Base-by-base conservation (phyloP, 495 filamentous ascomycete genomes). In the Penicillium subrubescens region DNA sequence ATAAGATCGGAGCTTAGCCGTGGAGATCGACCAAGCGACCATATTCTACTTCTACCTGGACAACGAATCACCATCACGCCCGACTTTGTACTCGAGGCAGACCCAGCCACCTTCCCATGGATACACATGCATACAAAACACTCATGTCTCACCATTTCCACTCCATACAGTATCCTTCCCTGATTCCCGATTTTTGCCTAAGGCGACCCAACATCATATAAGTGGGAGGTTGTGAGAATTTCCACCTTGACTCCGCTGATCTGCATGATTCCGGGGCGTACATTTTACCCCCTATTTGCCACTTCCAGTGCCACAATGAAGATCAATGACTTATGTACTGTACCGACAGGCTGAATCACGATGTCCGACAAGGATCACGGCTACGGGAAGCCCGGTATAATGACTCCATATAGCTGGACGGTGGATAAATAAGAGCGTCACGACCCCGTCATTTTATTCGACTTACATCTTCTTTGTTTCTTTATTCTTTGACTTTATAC, bases 401-500 rank as follows among this genome's bases (percentile, higher is more conserved):
- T 2, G 11, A 23, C 44, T 48, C 10, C 12, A 48, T 21, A 12
- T 23, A 7, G 43, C 43, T 23, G 43, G 43, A 14, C 17, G 43
- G 43, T 14, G 23, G 48, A 31, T 31, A 52, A 53, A 60, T 60
- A 52, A 41, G 23, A 12, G 59, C 33, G 59, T 60, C 59, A 60
- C 33, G 31, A 14, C 21, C 46, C 48, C 31, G 59, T 53, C 57
- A 59, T 44, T 35, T 48, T 15, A 5, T 10, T 12, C 25, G 29
- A 19, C 25, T 23, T 39, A 21, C 10, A 46, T 10, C 19, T 8
- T 46, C 19, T 11, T 48, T 48, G 44, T 48, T 48, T 10, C 19
- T 25, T 23, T 12, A 25, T 25, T 5, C 44, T 23, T 48, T 48
- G 19, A 11, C 43, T 46, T 12, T 21, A 48, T 48, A 48, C 21